Conservation (phyloP, 202 grass and related monocot genomes). For the Hordeum pubiflorum region DNA sequence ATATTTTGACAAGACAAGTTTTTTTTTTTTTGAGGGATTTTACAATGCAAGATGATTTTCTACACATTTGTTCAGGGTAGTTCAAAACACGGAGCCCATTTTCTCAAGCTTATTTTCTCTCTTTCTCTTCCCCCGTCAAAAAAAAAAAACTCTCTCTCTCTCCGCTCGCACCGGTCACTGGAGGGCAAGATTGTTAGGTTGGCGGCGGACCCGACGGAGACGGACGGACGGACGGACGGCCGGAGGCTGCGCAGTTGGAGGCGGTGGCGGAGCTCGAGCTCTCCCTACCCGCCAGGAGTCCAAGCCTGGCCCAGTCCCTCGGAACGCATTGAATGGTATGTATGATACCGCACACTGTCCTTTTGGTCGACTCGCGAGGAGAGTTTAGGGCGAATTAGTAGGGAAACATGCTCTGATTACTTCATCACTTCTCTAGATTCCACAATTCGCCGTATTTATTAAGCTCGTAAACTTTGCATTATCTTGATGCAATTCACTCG, state of each 20-base stretch:
- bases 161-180: background rate
- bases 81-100: too few relatives aligned
- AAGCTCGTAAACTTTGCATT: too few relatives aligned
- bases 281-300: constrained; percentile 3
- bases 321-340: constrained; percentile 11
- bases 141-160: background rate
- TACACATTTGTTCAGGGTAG: too few relatives aligned
- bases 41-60: too few relatives aligned
- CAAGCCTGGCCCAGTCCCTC: constrained; percentile 18
- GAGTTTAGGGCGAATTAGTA: background rate
- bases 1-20: too few relatives aligned
- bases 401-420: background rate
- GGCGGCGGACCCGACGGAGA: background rate
- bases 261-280: constrained; percentile 33
- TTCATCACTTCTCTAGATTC: background rate
- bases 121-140: background rate
- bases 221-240: background rate
- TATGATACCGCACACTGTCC: background rate
- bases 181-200: background rate
- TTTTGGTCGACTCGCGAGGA: background rate
- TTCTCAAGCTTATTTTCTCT: background rate
- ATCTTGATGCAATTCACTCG: background rate
- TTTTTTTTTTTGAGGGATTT: too few relatives aligned
- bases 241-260: constrained; percentile 35
- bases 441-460: background rate